These are phyloP conservation scores for Boletus subparvulus DNA, from an alignment of 768 basidiomycete genomes.

Conservation along the genomic window DNA sequence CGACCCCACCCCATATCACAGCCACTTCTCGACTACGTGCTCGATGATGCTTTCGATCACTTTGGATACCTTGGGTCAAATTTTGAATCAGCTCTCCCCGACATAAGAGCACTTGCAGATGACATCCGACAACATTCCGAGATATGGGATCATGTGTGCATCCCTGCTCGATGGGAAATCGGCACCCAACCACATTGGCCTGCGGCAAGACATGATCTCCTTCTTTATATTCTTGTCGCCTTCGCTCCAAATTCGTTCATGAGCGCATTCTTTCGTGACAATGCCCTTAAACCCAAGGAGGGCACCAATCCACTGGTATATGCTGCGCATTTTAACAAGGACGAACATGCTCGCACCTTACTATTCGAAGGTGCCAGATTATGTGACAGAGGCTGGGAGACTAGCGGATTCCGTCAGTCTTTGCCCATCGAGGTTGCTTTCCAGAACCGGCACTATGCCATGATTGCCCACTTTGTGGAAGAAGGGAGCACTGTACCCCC, in stretches of 20 bases:
- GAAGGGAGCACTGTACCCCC: background rate
- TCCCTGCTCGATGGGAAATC: background rate
- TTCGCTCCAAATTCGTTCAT: background rate
- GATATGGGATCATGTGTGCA: background rate
- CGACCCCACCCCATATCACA: background rate
- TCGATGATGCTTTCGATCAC: background rate
- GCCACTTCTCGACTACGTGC: background rate
- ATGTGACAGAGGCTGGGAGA: background rate
- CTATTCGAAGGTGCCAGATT: background rate
- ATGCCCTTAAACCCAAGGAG: background rate
- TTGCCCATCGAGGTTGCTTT: background rate
- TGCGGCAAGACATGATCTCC: background rate
- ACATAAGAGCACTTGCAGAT: background rate
- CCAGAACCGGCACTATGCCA: background rate
- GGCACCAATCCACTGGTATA: slow-evolving; percentile 5
- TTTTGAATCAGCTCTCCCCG: background rate
- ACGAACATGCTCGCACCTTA: background rate
- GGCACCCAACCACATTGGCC: background rate
- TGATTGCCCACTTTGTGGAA: background rate
- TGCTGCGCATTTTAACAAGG: slow-evolving; percentile 1
- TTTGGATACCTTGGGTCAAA: background rate
- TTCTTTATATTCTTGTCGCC: background rate
- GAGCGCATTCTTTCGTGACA: background rate
- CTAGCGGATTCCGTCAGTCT: background rate
- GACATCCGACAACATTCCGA: background rate